Evolutionary conservation across 306 rosid species (phyloP).

Genomic region (Vicia faba): DNA sequence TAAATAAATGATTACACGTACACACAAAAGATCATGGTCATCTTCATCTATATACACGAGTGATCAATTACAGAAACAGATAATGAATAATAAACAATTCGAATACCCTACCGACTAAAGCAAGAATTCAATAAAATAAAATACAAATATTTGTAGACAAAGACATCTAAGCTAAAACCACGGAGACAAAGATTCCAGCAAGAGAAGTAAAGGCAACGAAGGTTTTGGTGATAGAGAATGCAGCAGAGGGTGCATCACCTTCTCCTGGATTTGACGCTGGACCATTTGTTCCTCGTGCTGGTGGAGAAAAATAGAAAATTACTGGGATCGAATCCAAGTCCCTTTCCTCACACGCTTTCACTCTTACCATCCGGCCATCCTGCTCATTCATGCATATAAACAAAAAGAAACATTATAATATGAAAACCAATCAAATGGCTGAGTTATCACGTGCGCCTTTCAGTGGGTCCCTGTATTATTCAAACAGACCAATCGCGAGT

Average conservation of each 20-base stretch:
- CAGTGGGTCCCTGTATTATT: too few species aligned
- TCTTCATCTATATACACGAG: neutral
- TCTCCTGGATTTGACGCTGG: slow-evolving; percentile 6
- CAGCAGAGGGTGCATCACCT: neutral
- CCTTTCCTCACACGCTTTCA: too few species aligned
- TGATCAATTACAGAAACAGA: too few species aligned
- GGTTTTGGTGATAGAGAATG: neutral
- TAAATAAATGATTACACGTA: neutral
- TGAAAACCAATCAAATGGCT: too few species aligned
- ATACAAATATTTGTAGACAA: neutral
- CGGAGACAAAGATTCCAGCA: slow-evolving; percentile 61
- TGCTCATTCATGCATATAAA: too few species aligned
- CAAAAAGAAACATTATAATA: too few species aligned
- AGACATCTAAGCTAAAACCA: slow-evolving; percentile 58
- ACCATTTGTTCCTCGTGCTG: slow-evolving; percentile 14
- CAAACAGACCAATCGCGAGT: too few species aligned
- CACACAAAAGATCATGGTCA: neutral
- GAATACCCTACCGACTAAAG: neutral
- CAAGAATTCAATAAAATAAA: slow-evolving; percentile 33
- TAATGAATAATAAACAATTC: neutral
- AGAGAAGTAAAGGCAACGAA: slow-evolving; percentile 65
- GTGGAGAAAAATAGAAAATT: slow-evolving; percentile 25
- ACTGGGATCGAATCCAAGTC: too few species aligned
- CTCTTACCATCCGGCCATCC: too few species aligned
- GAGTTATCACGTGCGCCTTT: too few species aligned